phyloP scores from a whole-genome alignment of 768 basidiomycete genomes.

The Auricularia heimuer region DNA sequence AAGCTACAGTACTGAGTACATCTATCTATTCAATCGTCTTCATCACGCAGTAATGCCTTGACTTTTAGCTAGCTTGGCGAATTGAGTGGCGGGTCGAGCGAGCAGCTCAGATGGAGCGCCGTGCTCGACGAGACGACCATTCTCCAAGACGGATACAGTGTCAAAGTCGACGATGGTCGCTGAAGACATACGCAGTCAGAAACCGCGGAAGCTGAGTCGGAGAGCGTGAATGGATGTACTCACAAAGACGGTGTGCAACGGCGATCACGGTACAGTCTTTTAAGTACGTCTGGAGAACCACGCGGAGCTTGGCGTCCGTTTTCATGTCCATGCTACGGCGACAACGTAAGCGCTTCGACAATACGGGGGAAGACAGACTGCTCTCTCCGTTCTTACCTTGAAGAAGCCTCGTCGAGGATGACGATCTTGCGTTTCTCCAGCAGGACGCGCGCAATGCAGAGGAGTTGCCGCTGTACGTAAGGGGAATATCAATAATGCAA shows the following conservation, averaged over 20 bases:
- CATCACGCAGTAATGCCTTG: neutral
- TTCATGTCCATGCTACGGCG: constrained; percentile 4
- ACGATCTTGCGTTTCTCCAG: constrained; percentile 6
- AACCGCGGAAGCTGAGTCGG: neutral
- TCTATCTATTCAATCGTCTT: neutral
- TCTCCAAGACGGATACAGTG: constrained; percentile 2
- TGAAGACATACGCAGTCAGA: neutral
- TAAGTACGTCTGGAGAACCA: constrained; percentile 1
- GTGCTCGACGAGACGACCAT: constrained; percentile 3
- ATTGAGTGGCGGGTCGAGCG: neutral
- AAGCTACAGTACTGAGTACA: neutral
- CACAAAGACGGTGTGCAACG: constrained; percentile 7
- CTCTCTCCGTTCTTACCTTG: neutral
- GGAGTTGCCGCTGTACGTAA: constrained; percentile 3
- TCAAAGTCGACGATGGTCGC: constrained; percentile 7
- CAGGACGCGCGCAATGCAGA: constrained; percentile 6
- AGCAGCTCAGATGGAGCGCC: constrained; percentile 2
- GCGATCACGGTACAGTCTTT: constrained; percentile 4
- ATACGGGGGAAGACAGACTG: too few relatives aligned
- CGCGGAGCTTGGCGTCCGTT: constrained; percentile 1
- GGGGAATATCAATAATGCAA: too few relatives aligned
- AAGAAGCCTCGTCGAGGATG: constrained; percentile 6
- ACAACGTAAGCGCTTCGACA: neutral
- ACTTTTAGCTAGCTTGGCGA: constrained; percentile 4
- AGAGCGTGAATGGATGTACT: neutral